phyloP scores from a whole-genome alignment of 345 rosid genomes.

The Eucalyptus cladocalyx region DNA sequence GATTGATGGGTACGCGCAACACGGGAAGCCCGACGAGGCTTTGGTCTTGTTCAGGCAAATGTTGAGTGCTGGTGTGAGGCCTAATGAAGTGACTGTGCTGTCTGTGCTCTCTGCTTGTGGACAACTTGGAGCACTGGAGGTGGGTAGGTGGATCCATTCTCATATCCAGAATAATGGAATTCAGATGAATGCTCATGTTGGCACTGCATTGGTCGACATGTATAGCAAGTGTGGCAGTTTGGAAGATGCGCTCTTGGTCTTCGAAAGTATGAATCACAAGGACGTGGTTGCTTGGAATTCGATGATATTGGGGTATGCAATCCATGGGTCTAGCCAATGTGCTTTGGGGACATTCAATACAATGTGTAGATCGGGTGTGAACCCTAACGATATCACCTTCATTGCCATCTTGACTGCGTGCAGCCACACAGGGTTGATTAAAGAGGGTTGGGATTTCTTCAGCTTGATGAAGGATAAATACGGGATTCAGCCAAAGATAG shows the following conservation, averaged over 20 bases:
- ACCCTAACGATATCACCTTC: conserved; percentile 51
- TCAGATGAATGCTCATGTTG: conserved; percentile 20
- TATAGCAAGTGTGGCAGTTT: conserved; percentile 75
- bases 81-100: conserved; percentile 45
- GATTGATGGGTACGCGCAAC: conserved; percentile 56
- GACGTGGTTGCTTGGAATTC: conserved; percentile 67
- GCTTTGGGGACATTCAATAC: conserved; percentile 37
- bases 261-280: conserved; percentile 14
- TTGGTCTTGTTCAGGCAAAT: conserved; percentile 37
- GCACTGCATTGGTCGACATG: conserved; percentile 61
- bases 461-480: conserved; percentile 34
- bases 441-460: conserved; percentile 46
- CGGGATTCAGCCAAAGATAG: conserved; percentile 56
- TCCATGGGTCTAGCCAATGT: conserved; percentile 50
- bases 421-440: conserved; percentile 59
- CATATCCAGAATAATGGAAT: conserved; percentile 18
- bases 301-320: conserved; percentile 52
- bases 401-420: conserved; percentile 56
- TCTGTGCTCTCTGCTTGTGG: conserved; percentile 60
- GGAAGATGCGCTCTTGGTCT: conserved; percentile 49
- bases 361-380: conserved; percentile 26
- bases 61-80: conserved; percentile 25
- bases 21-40: conserved; percentile 31
- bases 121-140: conserved; percentile 65
- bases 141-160: conserved; percentile 71